Conservation (phyloP, 2,329 filamentous ascomycete genomes). For the Monilinia laxa region DNA sequence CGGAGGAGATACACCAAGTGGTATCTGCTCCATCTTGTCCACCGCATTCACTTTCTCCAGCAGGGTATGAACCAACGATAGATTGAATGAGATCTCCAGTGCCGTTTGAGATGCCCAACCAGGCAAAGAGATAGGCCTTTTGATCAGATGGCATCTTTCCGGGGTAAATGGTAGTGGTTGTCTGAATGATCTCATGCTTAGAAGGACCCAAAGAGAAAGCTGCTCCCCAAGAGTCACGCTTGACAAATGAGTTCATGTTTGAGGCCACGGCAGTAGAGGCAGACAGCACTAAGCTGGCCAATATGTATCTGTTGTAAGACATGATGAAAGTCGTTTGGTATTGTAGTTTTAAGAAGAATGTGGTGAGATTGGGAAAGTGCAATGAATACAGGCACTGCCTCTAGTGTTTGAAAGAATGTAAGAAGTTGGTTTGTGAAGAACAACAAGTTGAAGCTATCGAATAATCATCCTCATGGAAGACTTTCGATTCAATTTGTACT, state of each 20-base stretch:
- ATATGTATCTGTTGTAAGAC: not conserved
- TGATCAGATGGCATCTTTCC: constrained; percentile 1
- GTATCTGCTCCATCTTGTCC: not conserved
- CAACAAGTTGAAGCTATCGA: not conserved
- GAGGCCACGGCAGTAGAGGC: not conserved
- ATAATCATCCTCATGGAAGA: not conserved
- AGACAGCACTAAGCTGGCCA: not conserved
- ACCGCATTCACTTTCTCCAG: not conserved
- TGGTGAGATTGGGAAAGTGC: not conserved
- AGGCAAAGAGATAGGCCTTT: not conserved
- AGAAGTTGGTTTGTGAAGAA: not conserved
- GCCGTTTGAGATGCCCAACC: not conserved
- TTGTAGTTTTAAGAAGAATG: not conserved
- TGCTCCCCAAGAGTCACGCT: not conserved
- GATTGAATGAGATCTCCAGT: not conserved
- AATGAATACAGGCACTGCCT: not conserved
- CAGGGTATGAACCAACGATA: not conserved
- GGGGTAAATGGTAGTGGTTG: not conserved
- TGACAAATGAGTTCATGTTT: not conserved
- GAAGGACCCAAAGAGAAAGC: not conserved
- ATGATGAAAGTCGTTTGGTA: not conserved
- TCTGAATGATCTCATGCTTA: not conserved
- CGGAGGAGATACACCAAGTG: not conserved
- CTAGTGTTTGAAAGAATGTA: not conserved
- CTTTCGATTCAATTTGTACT: not conserved